A percentile compares a stretch with the other conserved stretches of the same genome.
These are phyloP conservation scores for Cladosporium cucumerinum DNA, from an alignment of 2,329 filamentous ascomycete genomes.

Conservation along the genomic window DNA sequence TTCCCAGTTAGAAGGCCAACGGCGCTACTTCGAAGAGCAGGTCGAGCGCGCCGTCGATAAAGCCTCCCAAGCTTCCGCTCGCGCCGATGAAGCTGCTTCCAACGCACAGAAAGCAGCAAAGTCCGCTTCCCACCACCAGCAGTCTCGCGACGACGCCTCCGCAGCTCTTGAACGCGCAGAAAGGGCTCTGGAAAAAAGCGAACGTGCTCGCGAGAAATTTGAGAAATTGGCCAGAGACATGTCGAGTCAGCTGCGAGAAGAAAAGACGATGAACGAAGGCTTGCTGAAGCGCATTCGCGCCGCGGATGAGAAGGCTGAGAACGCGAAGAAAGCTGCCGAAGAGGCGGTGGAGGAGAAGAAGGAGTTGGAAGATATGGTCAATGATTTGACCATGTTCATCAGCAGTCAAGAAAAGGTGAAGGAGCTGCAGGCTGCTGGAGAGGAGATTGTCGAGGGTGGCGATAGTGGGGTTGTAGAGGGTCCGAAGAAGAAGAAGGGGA, in stretches of 20 bases:
- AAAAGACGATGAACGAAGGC: conserved; percentile 78
- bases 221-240: conserved; percentile 72
- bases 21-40: conserved; percentile 90
- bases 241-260: conserved; percentile 74
- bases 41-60: conserved; percentile 87
- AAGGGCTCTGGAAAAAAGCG: conserved; percentile 66
- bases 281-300: conserved; percentile 79
- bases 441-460: conserved; percentile 72
- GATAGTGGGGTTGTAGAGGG: conserved; percentile 52
- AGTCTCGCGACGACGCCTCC: conserved; percentile 48
- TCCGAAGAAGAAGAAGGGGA: conserved; percentile 49
- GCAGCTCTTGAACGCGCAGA: conserved; percentile 67
- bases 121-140: conserved; percentile 51
- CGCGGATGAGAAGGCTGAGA: conserved; percentile 56
- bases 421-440: conserved; percentile 57
- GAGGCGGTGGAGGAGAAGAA: conserved; percentile 53
- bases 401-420: conserved; percentile 76
- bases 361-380: conserved; percentile 80
- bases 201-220: conserved; percentile 66
- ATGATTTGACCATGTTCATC: conserved; percentile 84
- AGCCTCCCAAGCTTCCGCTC: conserved; percentile 67
- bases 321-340: conserved; percentile 49
- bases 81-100: conserved; percentile 60
- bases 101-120: conserved; percentile 27
- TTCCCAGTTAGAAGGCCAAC: conserved; percentile 87